Base-by-base conservation (phyloP, 2,329 filamentous ascomycete genomes). In the Rhexocercosporidium sp. region DNA sequence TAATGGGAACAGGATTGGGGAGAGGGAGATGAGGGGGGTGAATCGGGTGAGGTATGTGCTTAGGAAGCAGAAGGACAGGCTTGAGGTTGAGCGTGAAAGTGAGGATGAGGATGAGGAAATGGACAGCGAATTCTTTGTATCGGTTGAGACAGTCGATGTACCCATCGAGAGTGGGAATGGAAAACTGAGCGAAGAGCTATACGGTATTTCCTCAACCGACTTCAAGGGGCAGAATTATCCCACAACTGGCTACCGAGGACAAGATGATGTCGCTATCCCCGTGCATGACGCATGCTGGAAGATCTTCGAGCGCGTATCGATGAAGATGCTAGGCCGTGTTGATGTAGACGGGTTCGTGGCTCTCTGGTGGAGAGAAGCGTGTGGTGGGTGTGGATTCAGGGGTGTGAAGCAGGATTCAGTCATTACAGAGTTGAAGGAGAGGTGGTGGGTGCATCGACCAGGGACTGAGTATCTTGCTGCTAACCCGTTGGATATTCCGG, bases 211-310 rank as follows among this genome's bases (percentile, higher is more conserved):
- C 22, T 9, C 25, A 12, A 47, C 12, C 0, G 14, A 37, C 3
- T 64, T 70, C 27, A 39, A 34, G 5, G 7, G 51, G 29, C 53
- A 25, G 39, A 69, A 69, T 12, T 47, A 39, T 39, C 22, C 51
- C 9, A 54, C 51, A 9, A 51, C 16, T 22, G 0, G 14, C 54
- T 12, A 27, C 6, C 1, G 9, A 25, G 22, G 25, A 12, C 34
- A 54, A 27, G 44, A 62, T 3, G 56, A 25, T 29, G n/a, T 62
- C 16, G 64, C 31, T 2, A 46, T 70, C 5, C 61, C 65, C 31
- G 61, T 67, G 29, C 67, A 71, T 29, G 62, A 64, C 37, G 29
- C 67, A 20, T 71, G 69, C 22, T 71, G 65, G 65, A 68, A 66
- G 29, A 66, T 71, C n/a, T 71, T 71, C 44, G 65, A 65, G 29